Percentiles rank a stretch among this genome's conserved stretches.
These are phyloP conservation scores for Chrysosporium queenslandicum DNA, from an alignment of 2,329 filamentous ascomycete species.

Conservation along the genomic window DNA sequence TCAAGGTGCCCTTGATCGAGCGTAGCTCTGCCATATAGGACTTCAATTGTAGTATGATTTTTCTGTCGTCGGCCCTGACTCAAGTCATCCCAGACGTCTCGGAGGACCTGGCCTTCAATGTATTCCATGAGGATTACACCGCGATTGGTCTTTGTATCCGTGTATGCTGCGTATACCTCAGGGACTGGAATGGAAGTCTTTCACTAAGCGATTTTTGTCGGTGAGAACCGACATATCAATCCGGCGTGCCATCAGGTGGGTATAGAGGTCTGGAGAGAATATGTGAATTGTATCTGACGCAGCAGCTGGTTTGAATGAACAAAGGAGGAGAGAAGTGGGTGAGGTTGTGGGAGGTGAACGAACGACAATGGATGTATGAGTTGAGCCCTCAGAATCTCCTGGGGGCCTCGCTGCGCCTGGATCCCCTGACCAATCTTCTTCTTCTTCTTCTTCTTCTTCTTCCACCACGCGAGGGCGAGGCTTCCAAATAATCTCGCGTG, in stretches of 20 bases:
- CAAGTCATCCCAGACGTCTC: conserved; percentile 15
- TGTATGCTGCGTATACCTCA: conserved; percentile 17
- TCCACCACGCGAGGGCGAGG: too few relatives aligned
- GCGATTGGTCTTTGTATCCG: conserved; percentile 8
- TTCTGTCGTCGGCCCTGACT: conserved; percentile 2
- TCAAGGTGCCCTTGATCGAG: conserved; percentile 16
- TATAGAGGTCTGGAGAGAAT: conserved; percentile 1
- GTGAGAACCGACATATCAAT: conserved; percentile 11
- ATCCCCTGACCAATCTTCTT: too few relatives aligned
- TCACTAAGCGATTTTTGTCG: background rate
- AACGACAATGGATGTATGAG: conserved; percentile 8
- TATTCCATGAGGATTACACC: conserved; percentile 19
- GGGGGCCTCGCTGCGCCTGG: too few relatives aligned
- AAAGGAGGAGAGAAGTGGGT: too few relatives aligned
- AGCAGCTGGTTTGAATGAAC: background rate
- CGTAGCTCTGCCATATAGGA: conserved; percentile 16
- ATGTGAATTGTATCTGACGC: background rate
- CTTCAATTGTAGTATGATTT: conserved; percentile 15
- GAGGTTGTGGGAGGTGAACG: background rate
- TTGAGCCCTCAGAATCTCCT: too few relatives aligned
- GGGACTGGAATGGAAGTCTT: conserved; percentile 18
- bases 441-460: too few relatives aligned
- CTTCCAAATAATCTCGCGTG: too few relatives aligned
- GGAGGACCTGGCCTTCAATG: conserved; percentile 13
- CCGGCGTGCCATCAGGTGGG: conserved; percentile 9